Base-by-base conservation (phyloP, 306 rosid species). In the Casuarina glauca region DNA sequence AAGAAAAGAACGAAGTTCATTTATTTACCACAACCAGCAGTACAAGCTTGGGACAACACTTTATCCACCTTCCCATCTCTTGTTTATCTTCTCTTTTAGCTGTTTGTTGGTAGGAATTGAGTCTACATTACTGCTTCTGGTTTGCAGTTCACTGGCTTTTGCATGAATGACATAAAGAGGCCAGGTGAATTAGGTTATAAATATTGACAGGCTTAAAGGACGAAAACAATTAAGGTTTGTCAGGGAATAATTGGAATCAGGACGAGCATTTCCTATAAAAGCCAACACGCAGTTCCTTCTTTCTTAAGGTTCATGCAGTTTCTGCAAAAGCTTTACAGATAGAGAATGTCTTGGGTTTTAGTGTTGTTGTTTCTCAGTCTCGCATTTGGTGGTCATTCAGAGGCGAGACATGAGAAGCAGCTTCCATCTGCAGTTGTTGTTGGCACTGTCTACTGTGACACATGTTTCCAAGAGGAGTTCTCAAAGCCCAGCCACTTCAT, bases 381-480 rank as follows among this genome's bases (percentile, higher is more conserved):
- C 15, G 76, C 79, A 43, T 63, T 61, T 62, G 35, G 50, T 48
- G 66, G 72, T 78, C 67, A 86, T 32, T 88, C 91, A 32, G 82
- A 84, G 62, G 86, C 85, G 51, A 79, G 53, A 41, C 89, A 74
- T 67, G 82, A 52, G 52, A 80, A 55, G 80, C 63, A 84, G 76
- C 85, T 72, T 81, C 81, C 83, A 43, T 80, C 97, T 80, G 86
- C 92, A 9, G 70, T 76, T 77, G 89, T 89, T 68, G 86, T 91
- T 68, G 99, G 99, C 77, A 82, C 81, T 74, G 93, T 95, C 78
- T 87, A 79, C 76, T 95, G 99, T 67, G 97, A 95, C 80, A 87
- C 97, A 38, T 95, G 98, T 71, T 91, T 64, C 71, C 92, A 86
- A 66, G 69, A 82, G 0, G 78, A 69, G 64, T 83, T 87, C 79